These are phyloP conservation scores for Aspergillus ostianus DNA, from an alignment of 495 filamentous ascomycete species.

Conservation along the genomic window DNA sequence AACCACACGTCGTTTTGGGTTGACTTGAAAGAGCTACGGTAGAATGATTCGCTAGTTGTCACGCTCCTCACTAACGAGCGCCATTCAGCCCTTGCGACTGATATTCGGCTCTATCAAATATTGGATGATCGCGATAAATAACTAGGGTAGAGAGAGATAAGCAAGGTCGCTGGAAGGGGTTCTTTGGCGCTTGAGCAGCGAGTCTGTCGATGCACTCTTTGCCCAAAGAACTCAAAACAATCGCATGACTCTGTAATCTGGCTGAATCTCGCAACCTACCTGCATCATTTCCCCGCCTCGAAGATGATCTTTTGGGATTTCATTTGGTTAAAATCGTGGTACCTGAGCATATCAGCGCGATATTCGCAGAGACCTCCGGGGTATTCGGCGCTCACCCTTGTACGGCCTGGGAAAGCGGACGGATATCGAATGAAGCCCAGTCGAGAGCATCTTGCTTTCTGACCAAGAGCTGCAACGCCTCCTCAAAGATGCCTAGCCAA, in stretches of 20 bases:
- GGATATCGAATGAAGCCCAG: slow-evolving; percentile 32
- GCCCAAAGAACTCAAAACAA: neutral
- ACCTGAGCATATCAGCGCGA: slow-evolving; percentile 15
- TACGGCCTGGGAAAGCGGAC: slow-evolving; percentile 35
- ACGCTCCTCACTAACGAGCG: too few species aligned
- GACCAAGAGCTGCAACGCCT: slow-evolving; percentile 6
- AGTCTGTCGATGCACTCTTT: neutral
- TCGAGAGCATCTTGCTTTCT: slow-evolving; percentile 32
- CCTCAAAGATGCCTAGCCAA: slow-evolving; percentile 21
- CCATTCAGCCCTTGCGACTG: too few species aligned
- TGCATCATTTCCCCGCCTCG: slow-evolving; percentile 31
- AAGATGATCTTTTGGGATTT: slow-evolving; percentile 38
- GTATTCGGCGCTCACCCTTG: slow-evolving; percentile 26
- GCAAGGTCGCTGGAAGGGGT: too few species aligned
- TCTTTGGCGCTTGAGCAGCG: too few species aligned
- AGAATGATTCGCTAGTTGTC: too few species aligned
- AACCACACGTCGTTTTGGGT: too few species aligned
- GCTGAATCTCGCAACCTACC: neutral
- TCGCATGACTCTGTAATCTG: neutral
- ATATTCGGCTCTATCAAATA: too few species aligned
- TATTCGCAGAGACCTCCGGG: neutral
- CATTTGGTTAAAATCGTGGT: slow-evolving; percentile 40
- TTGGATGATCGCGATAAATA: too few species aligned
- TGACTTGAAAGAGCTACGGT: too few species aligned
- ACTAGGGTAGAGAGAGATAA: too few species aligned